Evolutionary conservation across 116 monocot species (phyloP).

Genomic region (Trichopus zeylanicus): DNA sequence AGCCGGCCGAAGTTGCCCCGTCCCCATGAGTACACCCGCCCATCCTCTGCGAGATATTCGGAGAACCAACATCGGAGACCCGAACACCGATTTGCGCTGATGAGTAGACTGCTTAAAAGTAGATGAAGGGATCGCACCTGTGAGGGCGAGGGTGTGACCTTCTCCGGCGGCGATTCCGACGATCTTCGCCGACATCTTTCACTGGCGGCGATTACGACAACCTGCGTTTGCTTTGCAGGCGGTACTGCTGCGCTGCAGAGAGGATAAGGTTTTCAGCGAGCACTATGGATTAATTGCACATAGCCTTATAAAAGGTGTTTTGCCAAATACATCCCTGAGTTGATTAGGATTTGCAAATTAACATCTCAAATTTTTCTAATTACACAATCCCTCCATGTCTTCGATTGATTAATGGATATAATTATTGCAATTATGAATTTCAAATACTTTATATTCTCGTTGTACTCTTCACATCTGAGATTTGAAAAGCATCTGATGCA

Average conservation of each 20-base stretch:
- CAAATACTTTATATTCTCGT: too few species aligned
- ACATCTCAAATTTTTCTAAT: too few species aligned
- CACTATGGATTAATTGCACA: too few species aligned
- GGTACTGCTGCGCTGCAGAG: background rate
- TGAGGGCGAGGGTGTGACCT: slow-evolving; percentile 75
- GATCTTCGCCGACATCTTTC: slow-evolving; percentile 45
- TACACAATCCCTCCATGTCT: too few species aligned
- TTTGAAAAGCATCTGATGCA: too few species aligned
- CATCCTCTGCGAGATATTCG: slow-evolving; percentile 55
- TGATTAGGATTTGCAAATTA: too few species aligned
- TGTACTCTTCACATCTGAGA: too few species aligned
- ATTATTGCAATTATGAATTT: too few species aligned
- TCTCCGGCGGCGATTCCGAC: slow-evolving; percentile 60
- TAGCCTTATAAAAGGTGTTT: too few species aligned
- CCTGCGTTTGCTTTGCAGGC: background rate
- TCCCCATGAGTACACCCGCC: slow-evolving; percentile 72
- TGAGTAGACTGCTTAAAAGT: background rate
- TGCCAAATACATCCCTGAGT: too few species aligned
- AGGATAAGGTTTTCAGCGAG: too few species aligned
- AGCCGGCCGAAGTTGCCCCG: slow-evolving; percentile 72
- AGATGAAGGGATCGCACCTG: slow-evolving; percentile 24
- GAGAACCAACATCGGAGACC: background rate
- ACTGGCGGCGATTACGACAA: background rate
- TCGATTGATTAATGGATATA: too few species aligned
- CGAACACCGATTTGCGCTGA: background rate